These are phyloP conservation scores for Quercus variabilis DNA, from an alignment of 306 rosid species.

Conservation along the genomic window DNA sequence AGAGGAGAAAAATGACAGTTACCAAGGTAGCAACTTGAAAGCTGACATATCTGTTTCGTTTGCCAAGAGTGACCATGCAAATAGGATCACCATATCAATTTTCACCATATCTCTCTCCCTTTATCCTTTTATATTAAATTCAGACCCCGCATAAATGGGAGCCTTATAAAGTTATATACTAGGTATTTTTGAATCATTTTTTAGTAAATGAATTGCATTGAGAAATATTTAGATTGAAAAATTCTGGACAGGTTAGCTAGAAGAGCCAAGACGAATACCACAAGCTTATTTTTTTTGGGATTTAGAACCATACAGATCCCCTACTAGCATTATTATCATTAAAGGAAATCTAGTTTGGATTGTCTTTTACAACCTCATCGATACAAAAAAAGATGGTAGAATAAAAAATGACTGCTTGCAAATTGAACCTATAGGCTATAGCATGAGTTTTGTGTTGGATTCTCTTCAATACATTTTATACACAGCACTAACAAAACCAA, in stretches of 20 bases:
- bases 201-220: background rate
- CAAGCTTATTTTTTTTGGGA: background rate
- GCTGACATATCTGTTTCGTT: background rate
- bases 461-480: background rate
- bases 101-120: background rate
- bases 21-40: slow-evolving; percentile 16
- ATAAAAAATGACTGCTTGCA: background rate
- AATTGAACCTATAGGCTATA: background rate
- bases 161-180: too few relatives aligned
- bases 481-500: background rate
- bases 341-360: background rate
- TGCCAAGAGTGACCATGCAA: background rate
- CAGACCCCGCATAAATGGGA: too few relatives aligned
- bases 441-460: background rate
- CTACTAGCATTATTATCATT: background rate
- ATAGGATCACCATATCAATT: background rate
- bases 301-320: background rate
- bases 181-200: too few relatives aligned
- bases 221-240: background rate
- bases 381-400: background rate
- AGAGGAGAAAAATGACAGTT: slow-evolving; percentile 17
- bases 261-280: background rate
- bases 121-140: background rate
- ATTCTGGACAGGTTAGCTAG: background rate
- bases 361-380: background rate